Evolutionary conservation across 345 rosid genomes (phyloP), one percentile per base, ranked within the genome.

Genomic region (Ricinus communis): DNA sequence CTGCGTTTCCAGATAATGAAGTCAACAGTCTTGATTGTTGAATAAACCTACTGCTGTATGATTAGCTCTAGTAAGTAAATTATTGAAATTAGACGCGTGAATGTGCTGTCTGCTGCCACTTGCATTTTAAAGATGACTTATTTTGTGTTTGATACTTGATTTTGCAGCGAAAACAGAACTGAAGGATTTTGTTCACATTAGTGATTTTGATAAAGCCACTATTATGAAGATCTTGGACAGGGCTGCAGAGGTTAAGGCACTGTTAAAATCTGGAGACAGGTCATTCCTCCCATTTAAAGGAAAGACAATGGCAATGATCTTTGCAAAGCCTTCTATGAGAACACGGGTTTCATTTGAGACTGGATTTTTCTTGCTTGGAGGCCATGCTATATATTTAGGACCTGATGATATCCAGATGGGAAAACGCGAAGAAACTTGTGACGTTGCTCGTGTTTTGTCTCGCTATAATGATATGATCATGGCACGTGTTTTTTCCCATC

Each of bases 401-500:
- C 99, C 96, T 2, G 59, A 88, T 81, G 99, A 95, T 65, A 90
- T 95, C 56, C 97, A 92, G 88, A 95, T 90, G 97, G 99, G 99
- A 45, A 90, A 87, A 76, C 83, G 97, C 3, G 99, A 95, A 81
- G 97, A 92, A 74, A 92, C 99, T 59, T 93, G 93, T 9, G 97
- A 95, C 66, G 93, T 92, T 62, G 97, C 99, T 70, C 99, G 97
- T 74, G 97, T 95, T 75, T 77, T 95, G 22, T 87, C 81, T 51
- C 76, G 96, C 77, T 95, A 95, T 71, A 95, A 95, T 79, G 97
- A 95, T 71, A 87, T 95, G 68, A 83, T 95, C 61, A 90, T 90
- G 98, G 98, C 99, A 0, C 96, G 97, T 22, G 91, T 95, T 8
- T 95, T 95, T 83, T 94, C 90, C 83, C 98, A 90, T 90, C 94